Conservation (phyloP, 495 filamentous ascomycete species). For the Penicillium cataractarum region DNA sequence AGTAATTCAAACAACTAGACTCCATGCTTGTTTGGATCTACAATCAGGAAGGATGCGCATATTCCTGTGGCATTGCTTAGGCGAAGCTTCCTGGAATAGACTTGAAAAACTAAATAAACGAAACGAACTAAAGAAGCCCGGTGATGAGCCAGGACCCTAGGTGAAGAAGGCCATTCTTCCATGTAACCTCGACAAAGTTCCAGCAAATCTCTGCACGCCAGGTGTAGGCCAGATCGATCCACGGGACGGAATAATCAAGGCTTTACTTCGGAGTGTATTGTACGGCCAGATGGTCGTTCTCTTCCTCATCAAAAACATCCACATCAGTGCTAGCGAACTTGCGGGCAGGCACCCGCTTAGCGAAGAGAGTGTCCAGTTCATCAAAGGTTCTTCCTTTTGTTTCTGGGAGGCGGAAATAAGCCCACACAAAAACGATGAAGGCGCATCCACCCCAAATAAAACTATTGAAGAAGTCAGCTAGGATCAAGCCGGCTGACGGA, state of each 20-base stretch:
- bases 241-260: not conserved
- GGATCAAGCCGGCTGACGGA: not conserved
- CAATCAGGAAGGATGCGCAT: too few relatives aligned
- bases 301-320: not conserved
- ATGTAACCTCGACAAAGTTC: too few relatives aligned
- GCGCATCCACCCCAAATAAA: not conserved
- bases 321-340: not conserved
- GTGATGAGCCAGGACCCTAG: too few relatives aligned
- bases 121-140: too few relatives aligned
- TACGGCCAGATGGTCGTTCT: not conserved
- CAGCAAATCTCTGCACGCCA: not conserved
- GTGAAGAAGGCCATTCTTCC: too few relatives aligned
- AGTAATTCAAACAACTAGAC: too few relatives aligned
- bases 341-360: not conserved
- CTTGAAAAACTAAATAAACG: too few relatives aligned
- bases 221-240: not conserved
- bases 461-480: not conserved
- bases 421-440: not conserved
- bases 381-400: not conserved
- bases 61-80: too few relatives aligned
- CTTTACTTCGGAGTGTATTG: not conserved
- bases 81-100: too few relatives aligned
- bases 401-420: slow-evolving; percentile 1
- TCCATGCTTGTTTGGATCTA: too few relatives aligned
- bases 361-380: not conserved